Evolutionary conservation across 108 stramenopile species (phyloP), one percentile per base, ranked within the genome.

Genomic region (Chaetoceros muelleri): DNA sequence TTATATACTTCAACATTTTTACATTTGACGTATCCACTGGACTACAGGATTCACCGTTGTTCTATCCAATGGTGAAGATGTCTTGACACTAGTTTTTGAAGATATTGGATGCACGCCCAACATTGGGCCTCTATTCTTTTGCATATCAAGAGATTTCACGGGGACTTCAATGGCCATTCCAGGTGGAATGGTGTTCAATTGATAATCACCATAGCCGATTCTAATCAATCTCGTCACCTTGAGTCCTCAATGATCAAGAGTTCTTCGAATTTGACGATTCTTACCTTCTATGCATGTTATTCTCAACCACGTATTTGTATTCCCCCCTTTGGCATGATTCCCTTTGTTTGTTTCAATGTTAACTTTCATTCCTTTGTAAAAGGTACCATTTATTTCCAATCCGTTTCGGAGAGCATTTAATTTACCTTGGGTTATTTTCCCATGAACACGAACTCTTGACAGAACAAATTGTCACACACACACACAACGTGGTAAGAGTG

Each of bases 211-310:
- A 54, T 70, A 85, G 0, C 64, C 57, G 49, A 82, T 79, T 10
- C 87, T 81, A 53, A 90, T 81, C 54, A 90, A 53, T 30, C 87
- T 61, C 1, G 80, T 85, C 17, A 85, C 87, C 28, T 78, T 78
- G 23, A 88, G 58, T 13, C 87, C 87, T 29, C 85, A 48, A 24
- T 79, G 56, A 8, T 60, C 58, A 28, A 90, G 62, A 8, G 81
- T 77, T 8, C 82, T 82, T 29, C 87, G 80, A 49, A 90, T 71
- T 58, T 83, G 81, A 28, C 87, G 72, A 69, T 85, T 85, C 47
- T 86, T 86, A 2, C 84, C 84, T 59, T 87, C 81, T 0, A 66
- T 58, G 28, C 81, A 82, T 3, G 85, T 82, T 20, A 87, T 74
- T 45, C 72, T 62, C 2, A 87, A 45, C 87, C 87, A 90, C 1